Evolutionary conservation across 192 early-diverging fungal species (phyloP).

Genomic region (Diversispora eburnea): DNA sequence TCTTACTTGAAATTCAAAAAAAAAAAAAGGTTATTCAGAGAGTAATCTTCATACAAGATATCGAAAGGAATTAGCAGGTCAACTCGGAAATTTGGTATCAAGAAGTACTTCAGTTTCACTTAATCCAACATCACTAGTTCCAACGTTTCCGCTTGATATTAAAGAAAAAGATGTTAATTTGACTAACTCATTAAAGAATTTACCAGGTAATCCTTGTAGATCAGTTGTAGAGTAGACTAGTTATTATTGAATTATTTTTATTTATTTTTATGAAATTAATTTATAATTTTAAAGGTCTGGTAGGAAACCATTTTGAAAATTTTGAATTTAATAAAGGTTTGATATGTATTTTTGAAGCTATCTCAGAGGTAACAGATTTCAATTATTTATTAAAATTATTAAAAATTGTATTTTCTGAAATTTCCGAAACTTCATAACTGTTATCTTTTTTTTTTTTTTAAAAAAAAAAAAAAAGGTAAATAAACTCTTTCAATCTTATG

Average conservation of each 20-base stretch:
- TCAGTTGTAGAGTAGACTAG: no score
- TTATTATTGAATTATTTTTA: neutral
- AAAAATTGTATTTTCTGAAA: no score
- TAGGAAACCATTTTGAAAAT: conserved; percentile 47
- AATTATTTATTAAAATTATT: neutral
- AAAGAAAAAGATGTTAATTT: conserved; percentile 33
- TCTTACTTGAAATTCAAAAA: neutral
- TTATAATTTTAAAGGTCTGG: conserved; percentile 14
- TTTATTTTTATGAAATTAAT: neutral
- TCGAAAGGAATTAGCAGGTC: conserved; percentile 74
- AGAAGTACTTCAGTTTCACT: conserved; percentile 58
- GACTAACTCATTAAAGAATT: conserved; percentile 28
- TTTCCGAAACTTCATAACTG: no score
- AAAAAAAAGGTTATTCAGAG: conserved; percentile 61
- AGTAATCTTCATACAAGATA: conserved; percentile 65
- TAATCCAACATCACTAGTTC: conserved; percentile 48
- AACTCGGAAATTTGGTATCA: conserved; percentile 79
- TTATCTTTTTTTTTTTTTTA: no score
- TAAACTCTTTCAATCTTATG: conserved; percentile 58
- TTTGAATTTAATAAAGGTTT: conserved; percentile 62
- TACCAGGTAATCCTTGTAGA: conserved; percentile 32
- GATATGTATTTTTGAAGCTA: conserved; percentile 56
- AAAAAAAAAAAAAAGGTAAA: conserved; percentile 36
- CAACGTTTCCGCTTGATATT: conserved; percentile 21
- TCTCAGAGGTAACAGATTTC: conserved; percentile 46